These are phyloP conservation scores for Kickxella alabastrina DNA, from an alignment of 192 early-diverging fungal species.

Conservation along the genomic window DNA sequence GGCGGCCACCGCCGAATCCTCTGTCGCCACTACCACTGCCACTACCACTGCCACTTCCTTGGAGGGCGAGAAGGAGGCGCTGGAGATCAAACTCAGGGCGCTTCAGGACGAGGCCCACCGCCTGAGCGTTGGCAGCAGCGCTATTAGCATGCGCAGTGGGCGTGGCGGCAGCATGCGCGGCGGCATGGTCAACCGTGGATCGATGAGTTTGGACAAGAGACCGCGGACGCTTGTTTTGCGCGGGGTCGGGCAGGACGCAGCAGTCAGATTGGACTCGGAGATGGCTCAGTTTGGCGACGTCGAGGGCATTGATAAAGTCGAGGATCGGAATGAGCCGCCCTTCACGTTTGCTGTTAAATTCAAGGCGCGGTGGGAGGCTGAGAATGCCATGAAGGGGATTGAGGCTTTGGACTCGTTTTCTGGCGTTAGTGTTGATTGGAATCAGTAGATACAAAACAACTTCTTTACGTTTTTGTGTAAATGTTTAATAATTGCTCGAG, in stretches of 20 bases:
- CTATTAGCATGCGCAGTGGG: neutral
- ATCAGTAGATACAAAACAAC: conserved; percentile 7
- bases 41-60: conserved; percentile 6
- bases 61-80: conserved; percentile 20
- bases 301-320: conserved; percentile 27
- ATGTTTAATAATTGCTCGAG: no score
- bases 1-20: neutral
- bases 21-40: neutral
- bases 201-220: conserved; percentile 46
- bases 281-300: conserved; percentile 45
- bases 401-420: conserved; percentile 19
- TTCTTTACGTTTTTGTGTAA: no score
- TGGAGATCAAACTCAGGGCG: conserved; percentile 31
- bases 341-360: conserved; percentile 36
- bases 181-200: conserved; percentile 5
- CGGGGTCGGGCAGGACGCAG: conserved; percentile 20
- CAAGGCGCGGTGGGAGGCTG: conserved; percentile 41
- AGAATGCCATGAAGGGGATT: conserved; percentile 30
- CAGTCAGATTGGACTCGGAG: conserved; percentile 28
- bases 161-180: conserved; percentile 8
- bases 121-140: conserved; percentile 3
- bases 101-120: conserved; percentile 28
- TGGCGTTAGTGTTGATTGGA: conserved; percentile 32
- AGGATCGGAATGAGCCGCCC: conserved; percentile 14
- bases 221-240: conserved; percentile 37